Conservation (phyloP, 768 basidiomycete genomes). For the Tulasnella sp. region DNA sequence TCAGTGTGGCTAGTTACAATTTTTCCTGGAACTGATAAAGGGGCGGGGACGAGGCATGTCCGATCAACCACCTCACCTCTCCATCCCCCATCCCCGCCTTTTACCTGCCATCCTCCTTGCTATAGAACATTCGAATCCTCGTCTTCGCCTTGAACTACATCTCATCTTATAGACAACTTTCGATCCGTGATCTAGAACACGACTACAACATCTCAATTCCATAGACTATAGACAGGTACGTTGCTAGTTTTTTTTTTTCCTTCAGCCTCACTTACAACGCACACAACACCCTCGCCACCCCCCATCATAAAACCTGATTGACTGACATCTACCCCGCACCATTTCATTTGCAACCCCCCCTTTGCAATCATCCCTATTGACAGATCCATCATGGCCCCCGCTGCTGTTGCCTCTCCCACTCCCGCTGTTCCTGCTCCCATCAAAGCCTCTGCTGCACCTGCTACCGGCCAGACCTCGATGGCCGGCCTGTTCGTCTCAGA, state of each 20-base stretch:
- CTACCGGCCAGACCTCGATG: conserved; percentile 57
- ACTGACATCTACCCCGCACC: no score
- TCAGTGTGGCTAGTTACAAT: neutral
- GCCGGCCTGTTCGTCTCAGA: conserved; percentile 73
- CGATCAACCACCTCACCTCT: no score
- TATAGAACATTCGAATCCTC: conserved; percentile 13
- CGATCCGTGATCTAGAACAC: conserved; percentile 1
- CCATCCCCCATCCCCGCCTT: conserved; percentile 9
- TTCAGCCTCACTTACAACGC: neutral
- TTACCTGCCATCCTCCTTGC: conserved; percentile 2
- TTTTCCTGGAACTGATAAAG: neutral
- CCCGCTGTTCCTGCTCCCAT: conserved; percentile 58
- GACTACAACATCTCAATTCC: no score
- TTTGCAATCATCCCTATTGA: conserved; percentile 27
- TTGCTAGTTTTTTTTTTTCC: no score
- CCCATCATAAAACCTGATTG: conserved; percentile 20
- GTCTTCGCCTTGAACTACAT: conserved; percentile 8
- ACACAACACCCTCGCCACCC: neutral
- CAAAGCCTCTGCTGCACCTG: conserved; percentile 48
- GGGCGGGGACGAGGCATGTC: no score
- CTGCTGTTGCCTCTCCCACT: conserved; percentile 44
- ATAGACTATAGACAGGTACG: conserved; percentile 10
- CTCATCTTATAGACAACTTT: conserved; percentile 5
- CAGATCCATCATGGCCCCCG: conserved; percentile 22
- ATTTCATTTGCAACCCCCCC: neutral